phyloP scores from a whole-genome alignment of 805 yeast genomes.

The Candida sithepensis region DNA sequence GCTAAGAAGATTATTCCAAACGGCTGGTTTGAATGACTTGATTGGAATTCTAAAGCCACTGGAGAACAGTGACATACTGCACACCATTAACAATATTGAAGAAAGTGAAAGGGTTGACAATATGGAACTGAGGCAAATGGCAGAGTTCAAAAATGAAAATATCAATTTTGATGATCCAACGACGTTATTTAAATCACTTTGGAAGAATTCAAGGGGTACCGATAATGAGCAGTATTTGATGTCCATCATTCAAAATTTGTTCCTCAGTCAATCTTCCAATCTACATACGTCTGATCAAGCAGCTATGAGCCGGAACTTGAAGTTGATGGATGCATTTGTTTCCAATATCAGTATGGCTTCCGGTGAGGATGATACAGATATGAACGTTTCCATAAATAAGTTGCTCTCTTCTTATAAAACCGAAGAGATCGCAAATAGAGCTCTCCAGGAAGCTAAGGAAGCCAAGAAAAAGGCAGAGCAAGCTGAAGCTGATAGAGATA shows the following conservation, averaged over 20 bases:
- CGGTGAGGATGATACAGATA: conserved; percentile 57
- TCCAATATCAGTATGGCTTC: conserved; percentile 52
- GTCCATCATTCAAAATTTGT: conserved; percentile 64
- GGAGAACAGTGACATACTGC: conserved; percentile 39
- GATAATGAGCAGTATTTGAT: conserved; percentile 57
- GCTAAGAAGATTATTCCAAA: conserved; percentile 41
- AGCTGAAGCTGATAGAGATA: conserved; percentile 41
- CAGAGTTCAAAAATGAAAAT: conserved; percentile 37
- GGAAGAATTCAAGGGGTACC: conserved; percentile 54
- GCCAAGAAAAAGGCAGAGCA: conserved; percentile 37
- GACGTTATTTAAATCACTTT: conserved; percentile 57
- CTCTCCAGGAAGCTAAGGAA: conserved; percentile 44
- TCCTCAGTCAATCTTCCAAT: conserved; percentile 46
- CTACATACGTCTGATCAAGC: conserved; percentile 42
- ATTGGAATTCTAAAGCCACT: conserved; percentile 36
- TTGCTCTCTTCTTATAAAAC: conserved; percentile 71
- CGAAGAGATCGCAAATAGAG: conserved; percentile 80
- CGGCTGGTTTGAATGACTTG: conserved; percentile 39
- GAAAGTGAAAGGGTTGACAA: conserved; percentile 42
- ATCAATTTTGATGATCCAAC: conserved; percentile 69
- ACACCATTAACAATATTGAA: conserved; percentile 38
- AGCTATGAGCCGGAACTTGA: conserved; percentile 45
- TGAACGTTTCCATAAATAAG: conserved; percentile 73
- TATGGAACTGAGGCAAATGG: conserved; percentile 34
- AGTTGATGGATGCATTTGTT: conserved; percentile 52